phyloP scores from a whole-genome alignment of 140 eudicot species.

The Senecio squalidus region DNA sequence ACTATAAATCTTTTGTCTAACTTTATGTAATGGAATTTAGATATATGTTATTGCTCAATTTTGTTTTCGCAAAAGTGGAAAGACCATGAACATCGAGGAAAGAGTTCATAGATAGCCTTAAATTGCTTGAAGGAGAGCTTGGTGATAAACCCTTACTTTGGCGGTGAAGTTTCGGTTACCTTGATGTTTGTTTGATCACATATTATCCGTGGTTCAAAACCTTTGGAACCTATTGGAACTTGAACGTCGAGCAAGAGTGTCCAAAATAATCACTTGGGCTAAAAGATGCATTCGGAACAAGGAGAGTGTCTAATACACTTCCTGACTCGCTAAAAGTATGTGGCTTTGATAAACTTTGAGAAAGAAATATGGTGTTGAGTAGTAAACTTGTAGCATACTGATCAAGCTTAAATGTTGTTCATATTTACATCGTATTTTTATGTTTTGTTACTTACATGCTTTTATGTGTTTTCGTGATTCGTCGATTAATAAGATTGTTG shows the following conservation, averaged over 20 bases:
- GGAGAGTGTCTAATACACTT: constrained; percentile 24
- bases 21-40: constrained; percentile 1
- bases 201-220: constrained; percentile 45
- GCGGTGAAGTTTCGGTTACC: constrained; percentile 44
- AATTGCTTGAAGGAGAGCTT: constrained; percentile 42
- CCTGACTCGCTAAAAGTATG: constrained; percentile 20
- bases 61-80: constrained; percentile 28
- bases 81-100: constrained; percentile 18
- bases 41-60: not conserved
- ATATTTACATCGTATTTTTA: too few relatives aligned
- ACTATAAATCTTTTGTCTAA: not conserved
- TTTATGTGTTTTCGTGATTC: not conserved
- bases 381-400: constrained; percentile 1
- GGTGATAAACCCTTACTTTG: constrained; percentile 56
- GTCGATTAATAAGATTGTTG: too few relatives aligned
- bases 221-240: constrained; percentile 27
- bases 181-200: constrained; percentile 40
- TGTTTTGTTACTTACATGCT: too few relatives aligned
- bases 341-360: constrained; percentile 14
- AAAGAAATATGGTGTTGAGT: constrained; percentile 11
- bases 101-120: constrained; percentile 26
- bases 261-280: constrained; percentile 39
- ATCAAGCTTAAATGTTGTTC: too few relatives aligned
- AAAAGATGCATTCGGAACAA: constrained; percentile 38
- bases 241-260: constrained; percentile 30